These are phyloP conservation scores for Diaporthe citriasiana DNA, from an alignment of 2,329 filamentous ascomycete species.

Conservation along the genomic window DNA sequence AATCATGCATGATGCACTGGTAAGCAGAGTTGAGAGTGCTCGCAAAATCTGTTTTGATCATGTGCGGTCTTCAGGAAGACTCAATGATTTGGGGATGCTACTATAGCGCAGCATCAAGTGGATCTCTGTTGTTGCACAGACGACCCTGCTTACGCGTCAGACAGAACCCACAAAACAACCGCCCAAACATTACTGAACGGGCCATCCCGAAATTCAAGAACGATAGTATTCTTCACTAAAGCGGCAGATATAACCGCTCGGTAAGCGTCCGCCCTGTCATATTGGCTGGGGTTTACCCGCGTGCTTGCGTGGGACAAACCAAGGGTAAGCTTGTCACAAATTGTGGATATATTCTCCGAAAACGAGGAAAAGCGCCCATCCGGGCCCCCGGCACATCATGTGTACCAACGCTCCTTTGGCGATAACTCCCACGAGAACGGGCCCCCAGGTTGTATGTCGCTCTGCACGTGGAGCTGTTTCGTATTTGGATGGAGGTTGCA, in stretches of 20 bases:
- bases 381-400: constrained; percentile 1
- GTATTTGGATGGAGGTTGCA: neutral
- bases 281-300: constrained; percentile 15
- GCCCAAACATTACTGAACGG: constrained; percentile 11
- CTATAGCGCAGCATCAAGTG: constrained; percentile 29
- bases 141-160: constrained; percentile 24
- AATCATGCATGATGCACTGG: neutral
- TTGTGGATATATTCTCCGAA: constrained; percentile 12
- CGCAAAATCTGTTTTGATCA: neutral
- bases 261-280: constrained; percentile 19
- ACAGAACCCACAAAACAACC: neutral
- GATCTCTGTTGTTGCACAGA: constrained; percentile 6
- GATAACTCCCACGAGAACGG: constrained; percentile 1
- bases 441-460: neutral
- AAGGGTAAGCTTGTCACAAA: constrained; percentile 18
- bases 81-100: constrained; percentile 9
- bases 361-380: neutral
- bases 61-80: neutral
- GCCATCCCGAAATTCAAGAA: constrained; percentile 21
- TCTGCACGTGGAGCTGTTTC: constrained; percentile 29
- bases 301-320: neutral
- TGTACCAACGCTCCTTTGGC: neutral
- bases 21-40: neutral
- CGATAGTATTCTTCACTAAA: neutral
- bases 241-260: constrained; percentile 1